Percentiles rank a stretch among this genome's conserved stretches.
Evolutionary conservation across 495 filamentous ascomycete species (phyloP).

Genomic region (Penicillium cinerascens): DNA sequence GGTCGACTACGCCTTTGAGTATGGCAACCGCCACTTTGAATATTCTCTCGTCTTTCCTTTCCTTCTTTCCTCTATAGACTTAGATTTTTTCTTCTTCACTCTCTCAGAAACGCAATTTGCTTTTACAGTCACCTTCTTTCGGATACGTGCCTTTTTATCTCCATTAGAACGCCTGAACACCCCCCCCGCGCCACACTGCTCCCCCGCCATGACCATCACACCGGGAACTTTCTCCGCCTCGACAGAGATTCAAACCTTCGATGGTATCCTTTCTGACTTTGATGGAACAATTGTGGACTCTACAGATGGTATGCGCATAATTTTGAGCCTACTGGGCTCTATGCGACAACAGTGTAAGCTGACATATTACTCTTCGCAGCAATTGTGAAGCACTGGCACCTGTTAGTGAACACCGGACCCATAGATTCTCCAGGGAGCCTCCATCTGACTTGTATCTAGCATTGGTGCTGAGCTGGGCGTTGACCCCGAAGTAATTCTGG

Average conservation of each 20-base stretch:
- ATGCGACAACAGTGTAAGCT: conserved; percentile 4
- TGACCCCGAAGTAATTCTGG: conserved; percentile 73
- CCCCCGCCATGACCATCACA: conserved; percentile 32
- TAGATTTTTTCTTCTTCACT: conserved; percentile 1
- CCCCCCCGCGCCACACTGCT: conserved; percentile 14
- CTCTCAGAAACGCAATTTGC: neutral
- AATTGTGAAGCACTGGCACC: conserved; percentile 89
- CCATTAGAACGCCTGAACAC: neutral
- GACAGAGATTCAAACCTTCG: conserved; percentile 59
- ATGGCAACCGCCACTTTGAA: conserved; percentile 6
- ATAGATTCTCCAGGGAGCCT: neutral
- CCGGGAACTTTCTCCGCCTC: conserved; percentile 55
- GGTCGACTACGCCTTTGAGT: conserved; percentile 11
- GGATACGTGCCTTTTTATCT: neutral
- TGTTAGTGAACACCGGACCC: conserved; percentile 46
- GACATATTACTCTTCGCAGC: conserved; percentile 46
- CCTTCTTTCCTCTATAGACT: conserved; percentile 9
- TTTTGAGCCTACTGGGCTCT: neutral
- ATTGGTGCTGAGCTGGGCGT: conserved; percentile 80
- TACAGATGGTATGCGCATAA: conserved; percentile 34
- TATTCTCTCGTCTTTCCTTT: neutral
- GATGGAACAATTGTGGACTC: conserved; percentile 60
- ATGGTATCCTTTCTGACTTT: conserved; percentile 87
- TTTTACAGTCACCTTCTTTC: neutral
- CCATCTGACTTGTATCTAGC: conserved; percentile 36